Base-by-base conservation (phyloP, 1,139 yeast genomes). In the Candida albicans region DNA sequence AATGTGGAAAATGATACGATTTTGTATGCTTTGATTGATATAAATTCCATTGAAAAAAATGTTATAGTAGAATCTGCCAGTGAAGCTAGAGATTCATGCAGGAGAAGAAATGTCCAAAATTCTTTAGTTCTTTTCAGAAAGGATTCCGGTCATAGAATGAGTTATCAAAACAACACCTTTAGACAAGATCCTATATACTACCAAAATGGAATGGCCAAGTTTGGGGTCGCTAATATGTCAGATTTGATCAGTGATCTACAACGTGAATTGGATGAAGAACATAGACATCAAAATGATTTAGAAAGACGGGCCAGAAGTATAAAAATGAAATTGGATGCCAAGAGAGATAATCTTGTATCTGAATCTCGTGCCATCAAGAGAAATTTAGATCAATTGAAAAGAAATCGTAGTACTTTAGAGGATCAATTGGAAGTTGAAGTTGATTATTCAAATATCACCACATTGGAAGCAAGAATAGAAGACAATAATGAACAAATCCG, bases 21-120 rank as follows among this genome's bases (percentile, higher is more conserved):
- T 2, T 71, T 76, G 52, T 82, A 79, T 52, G 67, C 85, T 1
- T 63, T 91, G 44, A 81, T 90, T 45, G 97, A 91, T 64, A 55
- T 74, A 12, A 73, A 73, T 43, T 70, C 67, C 26, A 75, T 87
- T 40, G 96, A 91, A 54, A 72, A 75, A 25, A 67, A 75, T 0
- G 67, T 85, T 0, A 64, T 90, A 33, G 70, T 81, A 18, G 68
- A 73, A 2, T 69, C 79, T 39, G 68, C 81, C 46, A 52, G 58
- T 2, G 73, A 70, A n/a, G 93, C 88, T 0, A 78, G 76, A 51
- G 43, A 49, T 0, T 60, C 77, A 9, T 59, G 68, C 2, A 47
- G 36, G 40, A 40, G 50, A 22, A 40, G 39, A 6, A 78, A 78
- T 47, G 84, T 85, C 4, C 54, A 56, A 2, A 61, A 70, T 44